phyloP scores from a whole-genome alignment of 352 stramenopile genomes.

The Pilasporangium apinafurcum region DNA sequence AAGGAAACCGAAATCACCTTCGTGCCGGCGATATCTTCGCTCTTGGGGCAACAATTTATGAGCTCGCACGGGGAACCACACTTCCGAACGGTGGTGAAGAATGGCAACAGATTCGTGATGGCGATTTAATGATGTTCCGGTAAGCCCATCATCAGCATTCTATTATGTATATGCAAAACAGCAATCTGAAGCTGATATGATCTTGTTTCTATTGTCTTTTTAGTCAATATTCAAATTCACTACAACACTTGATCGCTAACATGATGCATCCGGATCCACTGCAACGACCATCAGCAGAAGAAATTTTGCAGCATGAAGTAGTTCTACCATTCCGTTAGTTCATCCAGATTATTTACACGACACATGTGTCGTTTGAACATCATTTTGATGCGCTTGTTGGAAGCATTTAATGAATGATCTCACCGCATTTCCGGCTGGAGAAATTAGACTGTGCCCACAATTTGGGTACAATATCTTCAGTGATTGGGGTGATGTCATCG shows the following conservation, averaged over 20 bases:
- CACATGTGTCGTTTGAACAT: too few relatives aligned
- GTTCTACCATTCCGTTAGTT: constrained; percentile 59
- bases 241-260: constrained; percentile 79
- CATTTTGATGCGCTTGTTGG: too few relatives aligned
- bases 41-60: constrained; percentile 81
- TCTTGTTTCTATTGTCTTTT: neutral
- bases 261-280: constrained; percentile 87
- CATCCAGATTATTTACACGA: too few relatives aligned
- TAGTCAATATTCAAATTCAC: constrained; percentile 83
- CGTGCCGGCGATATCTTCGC: constrained; percentile 78
- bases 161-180: neutral
- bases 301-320: constrained; percentile 83
- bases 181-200: constrained; percentile 2
- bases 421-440: too few relatives aligned
- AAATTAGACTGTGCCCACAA: too few relatives aligned
- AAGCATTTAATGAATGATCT: too few relatives aligned
- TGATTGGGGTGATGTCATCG: too few relatives aligned
- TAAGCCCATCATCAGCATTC: too few relatives aligned
- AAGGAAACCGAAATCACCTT: constrained; percentile 73
- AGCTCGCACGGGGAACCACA: constrained; percentile 61
- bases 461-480: too few relatives aligned
- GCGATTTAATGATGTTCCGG: constrained; percentile 74
- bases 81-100: constrained; percentile 71
- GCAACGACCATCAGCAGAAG: constrained; percentile 67
- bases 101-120: constrained; percentile 84